phyloP scores from a whole-genome alignment of 2,329 filamentous ascomycete species.

The Lachnellula hyalina region DNA sequence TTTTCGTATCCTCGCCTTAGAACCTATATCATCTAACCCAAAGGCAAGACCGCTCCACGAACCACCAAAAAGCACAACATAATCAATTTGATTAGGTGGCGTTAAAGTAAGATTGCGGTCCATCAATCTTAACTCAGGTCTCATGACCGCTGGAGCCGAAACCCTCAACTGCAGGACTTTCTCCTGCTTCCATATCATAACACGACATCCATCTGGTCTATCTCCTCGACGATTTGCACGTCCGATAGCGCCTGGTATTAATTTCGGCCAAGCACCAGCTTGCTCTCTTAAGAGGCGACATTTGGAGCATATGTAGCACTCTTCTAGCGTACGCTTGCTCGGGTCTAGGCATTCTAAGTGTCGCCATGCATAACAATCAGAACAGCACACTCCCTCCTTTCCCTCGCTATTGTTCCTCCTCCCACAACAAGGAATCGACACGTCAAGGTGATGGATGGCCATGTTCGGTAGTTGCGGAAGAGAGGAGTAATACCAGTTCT shows the following conservation, averaged over 20 bases:
- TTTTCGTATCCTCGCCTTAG: constrained; percentile 2
- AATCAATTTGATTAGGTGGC: constrained; percentile 9
- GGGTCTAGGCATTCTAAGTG: constrained; percentile 6
- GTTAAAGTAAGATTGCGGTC: constrained; percentile 7
- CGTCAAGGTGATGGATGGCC: constrained; percentile 3
- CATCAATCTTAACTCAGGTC: constrained; percentile 12
- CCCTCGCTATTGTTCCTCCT: constrained; percentile 1
- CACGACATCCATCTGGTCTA: constrained; percentile 8
- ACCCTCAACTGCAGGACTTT: constrained; percentile 3
- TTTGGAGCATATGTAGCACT: constrained; percentile 6
- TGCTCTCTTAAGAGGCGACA: constrained; percentile 7
- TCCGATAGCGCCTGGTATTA: constrained; percentile 6
- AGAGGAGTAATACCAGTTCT: constrained; percentile 6
- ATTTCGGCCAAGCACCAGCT: constrained; percentile 1
- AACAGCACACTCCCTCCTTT: constrained; percentile 5
- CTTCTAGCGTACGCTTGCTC: constrained; percentile 1
- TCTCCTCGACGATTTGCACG: constrained; percentile 2
- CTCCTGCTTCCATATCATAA: constrained; percentile 7
- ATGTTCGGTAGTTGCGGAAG: constrained; percentile 3
- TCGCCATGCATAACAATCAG: constrained; percentile 7
- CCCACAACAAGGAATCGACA: constrained; percentile 7
- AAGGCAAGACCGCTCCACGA: constrained; percentile 7
- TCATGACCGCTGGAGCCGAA: constrained; percentile 4
- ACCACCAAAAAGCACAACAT: constrained; percentile 9
- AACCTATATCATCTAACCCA: constrained; percentile 2